Base-by-base conservation (phyloP, 1,139 yeast genomes). In the Yamadazyma siamensis region DNA sequence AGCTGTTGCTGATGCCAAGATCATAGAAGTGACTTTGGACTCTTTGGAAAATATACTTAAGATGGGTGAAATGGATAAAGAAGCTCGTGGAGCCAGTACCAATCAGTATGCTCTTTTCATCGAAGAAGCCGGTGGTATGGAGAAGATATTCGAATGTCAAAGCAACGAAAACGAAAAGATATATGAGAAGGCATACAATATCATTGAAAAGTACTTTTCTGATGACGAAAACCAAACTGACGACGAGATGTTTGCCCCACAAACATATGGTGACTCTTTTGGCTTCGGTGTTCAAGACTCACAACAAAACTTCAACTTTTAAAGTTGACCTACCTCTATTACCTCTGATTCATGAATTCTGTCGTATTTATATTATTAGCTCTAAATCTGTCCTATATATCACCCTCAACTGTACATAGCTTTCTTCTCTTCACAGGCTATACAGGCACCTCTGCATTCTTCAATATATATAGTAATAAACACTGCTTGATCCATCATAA, bases 41-140 rank as follows among this genome's bases (percentile, higher is more conserved):
- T 95, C 96, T 4, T 74, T 91, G 53, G 96, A 87, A 56, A 91
- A 91, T 58, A 88, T 91, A 47, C 71, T 91, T 52, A 85, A 86
- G 64, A 84, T 88, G 70, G 98, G 98, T 47, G 97, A 91, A 57
- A 65, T 80, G 61, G 96, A 88, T 54, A 85, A 80, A 61, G 95
- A 88, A 52, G 73, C 81, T 33, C 74, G 77, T 41, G 85, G 82
- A 33, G 58, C 78, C 11, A 61, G 71, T 31, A 71, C 79, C 46
- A 91, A 91, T 61, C 88, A 85, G 58, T 83, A 88, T 54, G 96
- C 97, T 25, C 74, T 88, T 43, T 87, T 64, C 62, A 84, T 91
- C 52, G 98, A 91, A 67, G 96, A 89, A 60, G 97, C 97, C 27
- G 97, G 97, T 48, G 98, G 98, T 43, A 84, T 89, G 80, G 97